Evolutionary conservation across 768 basidiomycete genomes (phyloP).

Genomic region (Pluteus cervinus): DNA sequence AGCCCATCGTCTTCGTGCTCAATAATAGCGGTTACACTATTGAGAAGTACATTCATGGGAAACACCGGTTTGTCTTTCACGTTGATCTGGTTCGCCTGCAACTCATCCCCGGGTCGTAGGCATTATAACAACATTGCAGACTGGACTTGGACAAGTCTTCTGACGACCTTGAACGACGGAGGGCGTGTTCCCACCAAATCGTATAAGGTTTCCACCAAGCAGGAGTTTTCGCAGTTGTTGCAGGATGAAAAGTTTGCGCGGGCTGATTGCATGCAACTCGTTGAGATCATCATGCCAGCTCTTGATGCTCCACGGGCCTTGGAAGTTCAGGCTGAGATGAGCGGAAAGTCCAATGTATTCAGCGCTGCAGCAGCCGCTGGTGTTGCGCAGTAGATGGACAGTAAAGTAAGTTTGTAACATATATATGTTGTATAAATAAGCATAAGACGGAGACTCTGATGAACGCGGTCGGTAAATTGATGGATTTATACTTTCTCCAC

Average conservation of each 20-base stretch:
- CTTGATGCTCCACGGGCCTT: constrained; percentile 68
- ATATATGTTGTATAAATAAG: not conserved
- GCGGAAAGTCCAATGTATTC: constrained; percentile 45
- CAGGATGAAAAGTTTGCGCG: constrained; percentile 52
- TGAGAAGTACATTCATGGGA: constrained; percentile 73
- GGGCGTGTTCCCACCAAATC: constrained; percentile 47
- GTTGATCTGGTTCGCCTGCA: not conserved
- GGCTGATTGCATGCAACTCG: constrained; percentile 67
- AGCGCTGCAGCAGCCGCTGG: too few species aligned
- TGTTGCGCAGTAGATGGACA: too few species aligned
- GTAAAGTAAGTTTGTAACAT: constrained; percentile 4
- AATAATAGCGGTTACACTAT: constrained; percentile 87
- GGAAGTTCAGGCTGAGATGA: constrained; percentile 48
- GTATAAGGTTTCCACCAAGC: constrained; percentile 61
- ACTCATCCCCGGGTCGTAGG: constrained; percentile 24
- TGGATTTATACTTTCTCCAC: not conserved
- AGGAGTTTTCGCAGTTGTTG: constrained; percentile 64
- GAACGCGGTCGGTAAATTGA: constrained; percentile 9
- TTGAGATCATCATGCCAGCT: constrained; percentile 74
- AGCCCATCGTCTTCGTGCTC: constrained; percentile 79
- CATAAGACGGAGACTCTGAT: not conserved
- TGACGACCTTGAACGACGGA: constrained; percentile 53
- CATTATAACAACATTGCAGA: constrained; percentile 84
- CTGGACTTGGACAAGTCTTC: constrained; percentile 70
- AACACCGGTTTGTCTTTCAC: constrained; percentile 32